phyloP scores from a whole-genome alignment of 805 yeast genomes.

The Kluyveromyces siamensis region DNA sequence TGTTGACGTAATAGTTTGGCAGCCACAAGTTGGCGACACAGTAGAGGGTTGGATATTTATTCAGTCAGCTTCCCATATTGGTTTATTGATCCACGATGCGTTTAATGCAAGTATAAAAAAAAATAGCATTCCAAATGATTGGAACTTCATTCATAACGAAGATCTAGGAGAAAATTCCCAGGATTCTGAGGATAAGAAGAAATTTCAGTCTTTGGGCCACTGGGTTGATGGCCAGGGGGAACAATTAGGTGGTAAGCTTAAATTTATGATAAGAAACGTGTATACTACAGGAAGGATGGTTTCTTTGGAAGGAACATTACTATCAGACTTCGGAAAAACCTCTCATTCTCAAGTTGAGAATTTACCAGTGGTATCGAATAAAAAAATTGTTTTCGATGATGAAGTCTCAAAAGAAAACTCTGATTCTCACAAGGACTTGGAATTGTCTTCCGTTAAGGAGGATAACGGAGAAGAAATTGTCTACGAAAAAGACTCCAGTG shows the following conservation, averaged over 20 bases:
- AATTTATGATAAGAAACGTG: slow-evolving; percentile 64
- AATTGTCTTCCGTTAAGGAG: slow-evolving; percentile 25
- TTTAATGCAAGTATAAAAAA: slow-evolving; percentile 90
- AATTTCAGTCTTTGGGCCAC: slow-evolving; percentile 60
- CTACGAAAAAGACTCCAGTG: slow-evolving; percentile 26
- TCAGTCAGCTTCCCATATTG: slow-evolving; percentile 93
- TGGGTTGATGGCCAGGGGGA: slow-evolving; percentile 76
- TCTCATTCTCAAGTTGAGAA: slow-evolving; percentile 40
- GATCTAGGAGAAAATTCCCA: slow-evolving; percentile 34
- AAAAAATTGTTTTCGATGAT: slow-evolving; percentile 44
- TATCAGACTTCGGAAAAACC: slow-evolving; percentile 20
- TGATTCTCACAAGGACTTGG: slow-evolving; percentile 29
- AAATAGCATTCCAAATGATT: slow-evolving; percentile 71
- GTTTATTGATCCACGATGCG: slow-evolving; percentile 82
- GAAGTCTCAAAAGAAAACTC: slow-evolving; percentile 29
- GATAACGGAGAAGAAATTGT: slow-evolving; percentile 28
- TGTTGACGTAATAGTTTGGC: slow-evolving; percentile 81
- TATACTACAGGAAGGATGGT: slow-evolving; percentile 73
- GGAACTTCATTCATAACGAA: slow-evolving; percentile 80
- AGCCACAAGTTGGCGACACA: slow-evolving; percentile 78
- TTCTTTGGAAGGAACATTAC: slow-evolving; percentile 80
- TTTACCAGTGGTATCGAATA: slow-evolving; percentile 41
- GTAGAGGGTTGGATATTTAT: slow-evolving; percentile 83
- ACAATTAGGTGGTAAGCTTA: slow-evolving; percentile 73
- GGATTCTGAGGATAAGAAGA: slow-evolving; percentile 16